Evolutionary conservation across 2,329 filamentous ascomycete genomes (phyloP).

Genomic region (Cladophialophora immunda): DNA sequence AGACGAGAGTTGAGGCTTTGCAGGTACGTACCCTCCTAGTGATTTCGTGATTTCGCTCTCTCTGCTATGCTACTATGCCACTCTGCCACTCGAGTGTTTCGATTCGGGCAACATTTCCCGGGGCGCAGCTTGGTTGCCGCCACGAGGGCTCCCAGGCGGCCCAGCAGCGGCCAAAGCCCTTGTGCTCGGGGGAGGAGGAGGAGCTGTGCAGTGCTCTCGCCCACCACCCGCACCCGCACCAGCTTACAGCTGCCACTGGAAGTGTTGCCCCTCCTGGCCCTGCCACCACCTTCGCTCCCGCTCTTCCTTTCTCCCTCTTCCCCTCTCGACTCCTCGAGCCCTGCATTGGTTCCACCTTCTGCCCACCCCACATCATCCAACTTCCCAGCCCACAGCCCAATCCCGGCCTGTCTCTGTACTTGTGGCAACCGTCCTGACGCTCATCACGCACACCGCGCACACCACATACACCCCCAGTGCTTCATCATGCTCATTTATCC

Average conservation of each 20-base stretch:
- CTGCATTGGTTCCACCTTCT: conserved; percentile 12
- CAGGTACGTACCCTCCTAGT: conserved; percentile 26
- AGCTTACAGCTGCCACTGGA: too few species aligned
- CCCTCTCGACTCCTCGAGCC: conserved; percentile 17
- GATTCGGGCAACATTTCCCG: conserved; percentile 12
- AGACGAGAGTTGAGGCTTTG: conserved; percentile 13
- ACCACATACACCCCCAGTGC: not conserved
- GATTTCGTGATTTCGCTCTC: not conserved
- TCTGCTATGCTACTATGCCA: not conserved
- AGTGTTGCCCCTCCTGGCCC: too few species aligned
- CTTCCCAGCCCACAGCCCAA: not conserved
- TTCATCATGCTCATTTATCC: conserved; percentile 11
- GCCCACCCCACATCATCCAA: not conserved
- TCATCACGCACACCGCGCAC: not conserved
- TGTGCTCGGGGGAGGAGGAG: not conserved
- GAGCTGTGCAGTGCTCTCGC: not conserved
- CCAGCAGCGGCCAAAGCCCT: conserved; percentile 14
- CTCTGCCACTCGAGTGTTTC: not conserved
- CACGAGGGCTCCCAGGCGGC: not conserved
- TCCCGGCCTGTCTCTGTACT: conserved; percentile 6
- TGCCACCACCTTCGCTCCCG: too few species aligned
- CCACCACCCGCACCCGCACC: not conserved
- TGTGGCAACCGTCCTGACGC: conserved; percentile 10
- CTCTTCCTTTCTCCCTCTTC: conserved; percentile 30
- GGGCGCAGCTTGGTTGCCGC: conserved; percentile 3